A percentile compares a stretch with the other conserved stretches of the same genome.
Conservation (phyloP, 2,329 filamentous ascomycete species). For the Xylariaceae sp. region DNA sequence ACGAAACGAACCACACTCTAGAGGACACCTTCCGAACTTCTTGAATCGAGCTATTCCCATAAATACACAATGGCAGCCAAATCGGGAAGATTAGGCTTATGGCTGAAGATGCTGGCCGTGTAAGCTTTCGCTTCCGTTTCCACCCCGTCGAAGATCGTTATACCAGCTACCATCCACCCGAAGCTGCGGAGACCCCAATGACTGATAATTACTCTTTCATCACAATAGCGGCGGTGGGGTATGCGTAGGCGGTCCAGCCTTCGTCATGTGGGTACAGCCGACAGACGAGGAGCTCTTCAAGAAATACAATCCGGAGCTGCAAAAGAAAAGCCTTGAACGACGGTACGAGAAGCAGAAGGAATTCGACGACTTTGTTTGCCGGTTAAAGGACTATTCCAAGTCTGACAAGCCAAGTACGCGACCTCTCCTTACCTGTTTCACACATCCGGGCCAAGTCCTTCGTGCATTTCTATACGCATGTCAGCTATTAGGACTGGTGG, state of each 20-base stretch:
- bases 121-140: slow-evolving; percentile 50
- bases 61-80: slow-evolving; percentile 49
- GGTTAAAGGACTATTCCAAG: slow-evolving; percentile 87
- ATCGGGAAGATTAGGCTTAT: slow-evolving; percentile 60
- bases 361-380: slow-evolving; percentile 84
- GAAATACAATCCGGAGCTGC: slow-evolving; percentile 93
- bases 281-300: slow-evolving; percentile 92
- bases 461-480: background rate
- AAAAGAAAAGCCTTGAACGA: slow-evolving; percentile 82
- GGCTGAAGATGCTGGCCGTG: slow-evolving; percentile 74
- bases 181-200: background rate
- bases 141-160: slow-evolving; percentile 10
- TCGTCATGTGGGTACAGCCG: slow-evolving; percentile 80
- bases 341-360: slow-evolving; percentile 79
- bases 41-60: background rate
- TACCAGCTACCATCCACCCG: slow-evolving; percentile 2
- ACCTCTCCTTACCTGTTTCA: background rate
- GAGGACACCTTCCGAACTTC: background rate
- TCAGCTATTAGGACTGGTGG: background rate
- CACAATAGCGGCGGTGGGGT: slow-evolving; percentile 44
- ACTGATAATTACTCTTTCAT: slow-evolving; percentile 7
- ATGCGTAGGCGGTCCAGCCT: slow-evolving; percentile 82
- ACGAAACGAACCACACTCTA: background rate
- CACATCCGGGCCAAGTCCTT: background rate
- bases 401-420: slow-evolving; percentile 86